These are phyloP conservation scores for Trypanosoma melophagium DNA, from an alignment of 208 protist genomes.

Conservation along the genomic window DNA sequence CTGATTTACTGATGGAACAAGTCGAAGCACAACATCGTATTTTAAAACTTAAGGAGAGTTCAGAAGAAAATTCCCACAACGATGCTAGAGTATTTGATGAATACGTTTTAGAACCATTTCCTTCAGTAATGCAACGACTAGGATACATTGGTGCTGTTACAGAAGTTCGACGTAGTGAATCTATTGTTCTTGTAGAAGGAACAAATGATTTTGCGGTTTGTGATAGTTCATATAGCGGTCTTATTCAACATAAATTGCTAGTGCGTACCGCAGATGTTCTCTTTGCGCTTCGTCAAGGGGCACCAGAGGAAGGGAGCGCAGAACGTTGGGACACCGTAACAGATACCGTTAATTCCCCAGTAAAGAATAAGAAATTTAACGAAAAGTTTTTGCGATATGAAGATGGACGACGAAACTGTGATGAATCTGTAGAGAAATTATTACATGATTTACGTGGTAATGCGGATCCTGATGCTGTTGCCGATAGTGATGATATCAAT, in stretches of 20 bases:
- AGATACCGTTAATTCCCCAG: slow-evolving; percentile 33
- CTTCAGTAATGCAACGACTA: slow-evolving; percentile 41
- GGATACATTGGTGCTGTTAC: slow-evolving; percentile 57
- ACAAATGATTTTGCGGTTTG: slow-evolving; percentile 69
- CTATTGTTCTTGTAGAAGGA: slow-evolving; percentile 64
- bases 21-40: slow-evolving; percentile 67
- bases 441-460: slow-evolving; percentile 10
- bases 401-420: slow-evolving; percentile 49
- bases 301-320: slow-evolving; percentile 24
- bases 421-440: slow-evolving; percentile 22
- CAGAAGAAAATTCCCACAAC: slow-evolving; percentile 27
- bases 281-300: slow-evolving; percentile 24
- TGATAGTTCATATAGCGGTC: slow-evolving; percentile 47
- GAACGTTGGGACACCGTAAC: slow-evolving; percentile 45
- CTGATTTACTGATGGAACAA: slow-evolving; percentile 68
- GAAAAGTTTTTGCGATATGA: slow-evolving; percentile 58
- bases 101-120: slow-evolving; percentile 65
- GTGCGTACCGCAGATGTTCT: slow-evolving; percentile 50
- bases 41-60: slow-evolving; percentile 46
- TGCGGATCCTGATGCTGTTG: neutral
- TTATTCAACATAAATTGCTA: slow-evolving; percentile 59
- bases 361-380: slow-evolving; percentile 35
- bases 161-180: slow-evolving; percentile 55
- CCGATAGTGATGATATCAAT: slow-evolving; percentile 18
- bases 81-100: slow-evolving; percentile 72